These are phyloP conservation scores for Phialocephala subalpina DNA, from an alignment of 2,329 filamentous ascomycete species.

Conservation along the genomic window DNA sequence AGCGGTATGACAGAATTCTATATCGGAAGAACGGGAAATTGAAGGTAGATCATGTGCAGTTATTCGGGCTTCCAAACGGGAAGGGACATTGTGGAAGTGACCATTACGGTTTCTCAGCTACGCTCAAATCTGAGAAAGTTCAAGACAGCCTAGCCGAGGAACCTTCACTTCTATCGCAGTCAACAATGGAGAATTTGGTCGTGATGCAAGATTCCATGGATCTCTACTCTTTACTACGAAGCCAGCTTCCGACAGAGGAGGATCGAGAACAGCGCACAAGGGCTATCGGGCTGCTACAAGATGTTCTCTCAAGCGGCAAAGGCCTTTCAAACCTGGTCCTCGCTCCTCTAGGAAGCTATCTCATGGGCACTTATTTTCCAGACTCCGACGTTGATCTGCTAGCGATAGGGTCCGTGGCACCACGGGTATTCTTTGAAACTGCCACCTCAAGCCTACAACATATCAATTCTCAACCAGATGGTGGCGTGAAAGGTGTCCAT, in stretches of 20 bases:
- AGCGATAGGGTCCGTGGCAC: constrained; percentile 53
- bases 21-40: constrained; percentile 53
- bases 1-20: constrained; percentile 71
- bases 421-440: constrained; percentile 26
- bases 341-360: constrained; percentile 58
- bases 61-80: constrained; percentile 58
- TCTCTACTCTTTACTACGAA: constrained; percentile 46
- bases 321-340: constrained; percentile 34
- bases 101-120: constrained; percentile 64
- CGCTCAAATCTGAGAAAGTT: constrained; percentile 44
- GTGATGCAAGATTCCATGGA: constrained; percentile 34
- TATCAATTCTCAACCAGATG: not conserved
- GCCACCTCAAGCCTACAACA: constrained; percentile 16
- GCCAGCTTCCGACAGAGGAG: constrained; percentile 54
- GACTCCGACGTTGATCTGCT: constrained; percentile 72
- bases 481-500: constrained; percentile 52
- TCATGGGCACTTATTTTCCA: constrained; percentile 68
- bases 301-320: constrained; percentile 48
- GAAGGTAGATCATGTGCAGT: constrained; percentile 57
- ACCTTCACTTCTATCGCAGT: too few species aligned
- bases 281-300: constrained; percentile 56
- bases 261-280: constrained; percentile 52
- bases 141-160: not conserved
- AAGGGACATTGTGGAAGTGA: constrained; percentile 51
- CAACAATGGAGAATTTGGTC: not conserved